A percentile compares a stretch with the other conserved stretches of the same genome.
phyloP scores from a whole-genome alignment of 768 basidiomycete species.

The Pleurotus pulmonarius region DNA sequence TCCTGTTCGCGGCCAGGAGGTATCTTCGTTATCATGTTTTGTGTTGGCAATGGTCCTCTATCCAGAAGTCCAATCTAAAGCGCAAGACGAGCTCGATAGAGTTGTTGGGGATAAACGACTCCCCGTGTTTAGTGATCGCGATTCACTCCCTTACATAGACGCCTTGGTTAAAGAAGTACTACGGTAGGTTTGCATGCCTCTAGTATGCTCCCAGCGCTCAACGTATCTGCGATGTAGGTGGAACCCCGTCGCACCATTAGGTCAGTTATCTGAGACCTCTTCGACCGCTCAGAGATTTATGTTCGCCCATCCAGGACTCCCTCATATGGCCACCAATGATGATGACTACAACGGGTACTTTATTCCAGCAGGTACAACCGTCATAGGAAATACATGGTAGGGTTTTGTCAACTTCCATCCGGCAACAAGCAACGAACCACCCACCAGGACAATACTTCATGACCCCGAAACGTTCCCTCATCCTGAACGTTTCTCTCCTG shows the following conservation, averaged over 20 bases:
- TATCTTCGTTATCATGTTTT: conserved; percentile 18
- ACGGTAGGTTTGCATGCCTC: conserved; percentile 10
- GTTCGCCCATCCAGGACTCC: conserved; percentile 14
- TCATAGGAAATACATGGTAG: conserved; percentile 28
- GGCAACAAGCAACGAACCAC: too few relatives aligned
- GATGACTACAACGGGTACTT: conserved; percentile 30
- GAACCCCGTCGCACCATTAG: conserved; percentile 16
- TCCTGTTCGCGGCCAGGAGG: conserved; percentile 13
- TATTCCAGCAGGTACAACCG: conserved; percentile 26
- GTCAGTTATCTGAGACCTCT: conserved; percentile 8
- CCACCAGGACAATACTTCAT: conserved; percentile 27
- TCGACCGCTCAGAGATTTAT: not conserved
- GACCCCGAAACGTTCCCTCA: conserved; percentile 28
- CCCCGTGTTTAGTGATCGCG: conserved; percentile 23
- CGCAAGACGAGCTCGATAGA: conserved; percentile 30
- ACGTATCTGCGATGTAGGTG: not conserved
- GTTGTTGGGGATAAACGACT: conserved; percentile 25
- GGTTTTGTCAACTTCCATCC: not conserved
- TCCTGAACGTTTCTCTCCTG: conserved; percentile 26
- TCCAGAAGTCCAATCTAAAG: conserved; percentile 22
- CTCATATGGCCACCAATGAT: conserved; percentile 22
- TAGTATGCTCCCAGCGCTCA: not conserved
- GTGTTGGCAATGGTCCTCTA: conserved; percentile 21
- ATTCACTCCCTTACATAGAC: conserved; percentile 23
- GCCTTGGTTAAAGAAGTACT: conserved; percentile 26